Evolutionary conservation across 2,329 filamentous ascomycete genomes (phyloP), one percentile per base, ranked within the genome.

Genomic region (Cladosporium halotolerans): DNA sequence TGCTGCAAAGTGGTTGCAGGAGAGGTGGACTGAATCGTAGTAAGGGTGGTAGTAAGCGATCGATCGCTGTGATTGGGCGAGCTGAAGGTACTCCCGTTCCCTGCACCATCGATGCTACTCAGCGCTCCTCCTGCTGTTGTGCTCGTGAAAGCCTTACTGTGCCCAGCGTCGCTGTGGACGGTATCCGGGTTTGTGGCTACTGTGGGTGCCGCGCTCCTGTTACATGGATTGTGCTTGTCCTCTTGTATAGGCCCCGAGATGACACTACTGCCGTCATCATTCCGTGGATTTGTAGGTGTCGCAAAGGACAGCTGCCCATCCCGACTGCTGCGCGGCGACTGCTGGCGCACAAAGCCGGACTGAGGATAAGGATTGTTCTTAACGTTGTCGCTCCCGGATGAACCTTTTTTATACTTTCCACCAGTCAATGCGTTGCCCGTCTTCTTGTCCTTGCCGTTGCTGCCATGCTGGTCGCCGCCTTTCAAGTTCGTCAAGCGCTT

Each of bases 401-500:
- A 49, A 34, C 56, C 54, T 50, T 60, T 61, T 44, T 59, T 57
- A 51, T 61, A 58, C 58, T 66, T 67, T 50, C 57, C 58, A 46
- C 54, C 46, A 43, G 56, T 59, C 39, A 59, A 46, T 9, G 55
- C 53, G 36, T 45, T 51, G 28, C 51, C 52, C 28, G 54, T 66
- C 62, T 75, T 73, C 66, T 75, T 76, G 57, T 68, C 68, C 51
- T 70, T 59, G 53, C 54, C 47, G 28, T 54, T 57, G 40, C 48
- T 51, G 3, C 60, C 55, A 13, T 61, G 66, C 13, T 76, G 71
- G 56, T 82, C 78, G 58, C 80, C 82, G 32, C 84, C 86, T 71
- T 95, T 96, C 72, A 96, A 85, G 69, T 86, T 92, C 57, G 90
- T 85, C 54, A 97, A 81, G 66, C 91, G 91, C 78, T 91, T 95